Percentiles rank a stretch among this genome's conserved stretches.
These are phyloP conservation scores for Trametes hirsuta DNA, from an alignment of 1,284 basidiomycete genomes.

Conservation along the genomic window DNA sequence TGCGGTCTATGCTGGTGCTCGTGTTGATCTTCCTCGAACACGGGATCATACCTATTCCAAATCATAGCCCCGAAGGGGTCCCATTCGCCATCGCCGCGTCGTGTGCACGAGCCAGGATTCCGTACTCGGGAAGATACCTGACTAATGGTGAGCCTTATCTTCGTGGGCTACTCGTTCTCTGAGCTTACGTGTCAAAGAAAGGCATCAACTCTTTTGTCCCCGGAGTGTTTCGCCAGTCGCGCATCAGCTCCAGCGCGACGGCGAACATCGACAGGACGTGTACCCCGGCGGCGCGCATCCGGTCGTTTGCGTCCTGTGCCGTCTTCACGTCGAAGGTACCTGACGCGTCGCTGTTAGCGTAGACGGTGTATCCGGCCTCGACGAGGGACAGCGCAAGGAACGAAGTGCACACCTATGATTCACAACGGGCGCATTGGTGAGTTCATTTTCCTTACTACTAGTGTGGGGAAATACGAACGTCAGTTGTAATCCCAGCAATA, in stretches of 20 bases:
- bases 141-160: not conserved
- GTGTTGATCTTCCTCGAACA: not conserved
- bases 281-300: slow-evolving; percentile 49
- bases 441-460: not conserved
- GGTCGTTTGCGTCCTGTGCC: slow-evolving; percentile 47
- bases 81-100: slow-evolving; percentile 42
- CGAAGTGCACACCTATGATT: slow-evolving; percentile 45
- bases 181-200: slow-evolving; percentile 45
- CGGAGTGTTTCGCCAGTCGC: slow-evolving; percentile 50
- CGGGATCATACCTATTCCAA: not conserved
- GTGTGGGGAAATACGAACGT: slow-evolving; percentile 37
- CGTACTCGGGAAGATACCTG: slow-evolving; percentile 44
- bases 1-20: too few relatives aligned
- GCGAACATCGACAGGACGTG: slow-evolving; percentile 48
- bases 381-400: slow-evolving; percentile 49
- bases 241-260: slow-evolving; percentile 46
- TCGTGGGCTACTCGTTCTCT: not conserved
- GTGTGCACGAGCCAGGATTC: slow-evolving; percentile 43
- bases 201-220: slow-evolving; percentile 43
- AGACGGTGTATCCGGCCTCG: slow-evolving; percentile 49
- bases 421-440: not conserved
- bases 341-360: slow-evolving; percentile 48
- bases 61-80: slow-evolving; percentile 24
- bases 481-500: slow-evolving; percentile 50
- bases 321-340: slow-evolving; percentile 43